These are phyloP conservation scores for Pythium graminicola DNA, from an alignment of 352 stramenopile genomes.

Conservation along the genomic window DNA sequence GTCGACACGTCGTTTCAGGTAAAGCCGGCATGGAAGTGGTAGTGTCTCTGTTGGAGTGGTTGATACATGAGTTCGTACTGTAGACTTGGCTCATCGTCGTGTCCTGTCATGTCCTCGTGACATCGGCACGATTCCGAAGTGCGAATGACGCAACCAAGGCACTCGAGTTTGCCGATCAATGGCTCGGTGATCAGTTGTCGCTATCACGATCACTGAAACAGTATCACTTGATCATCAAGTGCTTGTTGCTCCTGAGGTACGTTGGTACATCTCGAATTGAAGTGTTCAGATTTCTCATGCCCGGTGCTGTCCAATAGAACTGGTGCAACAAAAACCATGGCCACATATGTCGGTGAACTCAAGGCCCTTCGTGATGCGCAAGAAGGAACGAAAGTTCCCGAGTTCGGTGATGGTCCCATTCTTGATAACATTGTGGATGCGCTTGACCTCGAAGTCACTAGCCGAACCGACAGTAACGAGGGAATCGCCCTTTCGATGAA, in stretches of 20 bases:
- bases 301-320: conserved; percentile 21
- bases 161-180: conserved; percentile 37
- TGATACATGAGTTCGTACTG: background rate
- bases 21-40: background rate
- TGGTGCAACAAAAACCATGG: conserved; percentile 40
- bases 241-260: conserved; percentile 53
- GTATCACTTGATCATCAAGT: conserved; percentile 54
- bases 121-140: conserved; percentile 28
- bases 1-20: conserved; percentile 54
- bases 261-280: background rate
- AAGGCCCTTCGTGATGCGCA: conserved; percentile 16
- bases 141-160: conserved; percentile 28
- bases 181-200: conserved; percentile 10
- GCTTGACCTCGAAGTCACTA: conserved; percentile 27
- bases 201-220: conserved; percentile 33
- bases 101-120: conserved; percentile 45
- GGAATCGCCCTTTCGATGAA: conserved; percentile 43
- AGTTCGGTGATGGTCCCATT: conserved; percentile 28
- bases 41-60: background rate
- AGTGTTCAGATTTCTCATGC: background rate
- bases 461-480: conserved; percentile 36
- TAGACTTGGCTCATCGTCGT: conserved; percentile 66
- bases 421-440: conserved; percentile 51
- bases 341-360: conserved; percentile 29
- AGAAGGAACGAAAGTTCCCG: conserved; percentile 2